Evolutionary conservation across 2,329 filamentous ascomycete genomes (phyloP), one percentile per base, ranked within the genome.

Genomic region (Sodiomyces alkalinus): DNA sequence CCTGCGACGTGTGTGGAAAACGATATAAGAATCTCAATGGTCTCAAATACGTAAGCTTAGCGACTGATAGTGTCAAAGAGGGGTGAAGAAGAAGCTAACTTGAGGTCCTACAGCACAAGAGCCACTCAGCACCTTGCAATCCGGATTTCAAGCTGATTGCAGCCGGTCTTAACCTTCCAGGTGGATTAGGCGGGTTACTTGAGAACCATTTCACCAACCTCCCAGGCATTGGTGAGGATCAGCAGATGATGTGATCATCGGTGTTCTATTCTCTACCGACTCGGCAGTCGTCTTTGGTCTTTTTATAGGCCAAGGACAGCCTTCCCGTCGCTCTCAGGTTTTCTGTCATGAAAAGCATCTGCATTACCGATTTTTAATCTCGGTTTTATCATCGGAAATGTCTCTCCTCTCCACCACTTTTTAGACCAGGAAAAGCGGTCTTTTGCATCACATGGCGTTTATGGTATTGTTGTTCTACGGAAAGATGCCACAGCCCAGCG

Each of bases 11-110:
- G 8, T 98, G 90, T 49, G 86, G 87, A 44, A 98, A 98, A 62
- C 80, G 90, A 29, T 98, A 98, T 60, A 98, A 98, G 74, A 98
- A 98, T 48, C 56, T 98, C 35, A 98, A 98, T 54, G 90, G 90
- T 6, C 69, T 98, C 37, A 98, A 98, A 73, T 98, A 98, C 49
- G 72, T 77, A 56, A 55, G 71, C 57, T 21, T 8, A 17, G 17
- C n/a, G n/a, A n/a, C n/a, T n/a, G n/a, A n/a, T n/a, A n/a, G n/a
- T n/a, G 17, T n/a, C n/a, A 9, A 18, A 7, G 4, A 31, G n/a
- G 16, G 5, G 16, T 16, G 14, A 22, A 17, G 5, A 7, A 9
- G 11, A 17, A 28, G 13, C 27, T 29, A 9, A 29, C 29, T 21
- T 17, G 29, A 28, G n/a, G n/a, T n/a, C n/a, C n/a, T 36, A 40